phyloP scores from a whole-genome alignment of 768 basidiomycete genomes.

The Lactarius vividus region DNA sequence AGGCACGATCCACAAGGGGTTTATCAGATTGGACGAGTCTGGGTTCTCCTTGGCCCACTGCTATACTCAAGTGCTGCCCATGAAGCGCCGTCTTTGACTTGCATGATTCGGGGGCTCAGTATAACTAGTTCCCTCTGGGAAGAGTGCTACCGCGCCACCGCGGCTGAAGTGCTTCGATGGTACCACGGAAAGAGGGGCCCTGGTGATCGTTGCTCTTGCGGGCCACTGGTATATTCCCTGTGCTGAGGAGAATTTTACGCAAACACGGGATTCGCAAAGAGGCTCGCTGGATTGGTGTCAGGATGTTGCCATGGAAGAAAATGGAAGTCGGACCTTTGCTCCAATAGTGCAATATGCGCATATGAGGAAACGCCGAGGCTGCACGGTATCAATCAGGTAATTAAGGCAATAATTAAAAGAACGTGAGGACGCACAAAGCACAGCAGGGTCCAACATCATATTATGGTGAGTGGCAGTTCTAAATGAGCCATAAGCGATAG shows the following conservation, averaged over 20 bases:
- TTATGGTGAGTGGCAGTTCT: conserved; percentile 90
- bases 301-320: conserved; percentile 22
- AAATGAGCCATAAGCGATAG: conserved; percentile 25
- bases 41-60: conserved; percentile 64
- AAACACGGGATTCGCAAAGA: conserved; percentile 80
- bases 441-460: conserved; percentile 89
- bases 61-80: conserved; percentile 95
- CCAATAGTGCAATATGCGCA: conserved; percentile 86
- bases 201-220: conserved; percentile 91
- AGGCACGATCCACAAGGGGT: conserved; percentile 69
- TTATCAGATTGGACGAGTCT: conserved; percentile 37
- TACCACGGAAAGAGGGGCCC: conserved; percentile 81
- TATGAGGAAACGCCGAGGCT: conserved; percentile 83
- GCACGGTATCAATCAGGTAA: conserved; percentile 29
- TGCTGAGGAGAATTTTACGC: conserved; percentile 72
- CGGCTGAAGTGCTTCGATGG: conserved; percentile 78
- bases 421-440: conserved; percentile 60
- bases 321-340: conserved; percentile 66
- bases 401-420: conserved; percentile 25
- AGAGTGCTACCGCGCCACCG: conserved; percentile 87
- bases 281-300: conserved; percentile 42
- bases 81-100: conserved; percentile 89
- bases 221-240: conserved; percentile 98
- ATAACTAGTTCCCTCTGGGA: conserved; percentile 92
- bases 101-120: conserved; percentile 92